Conservation (phyloP, 108 stramenopile species). For the Fistulifera solaris region DNA sequence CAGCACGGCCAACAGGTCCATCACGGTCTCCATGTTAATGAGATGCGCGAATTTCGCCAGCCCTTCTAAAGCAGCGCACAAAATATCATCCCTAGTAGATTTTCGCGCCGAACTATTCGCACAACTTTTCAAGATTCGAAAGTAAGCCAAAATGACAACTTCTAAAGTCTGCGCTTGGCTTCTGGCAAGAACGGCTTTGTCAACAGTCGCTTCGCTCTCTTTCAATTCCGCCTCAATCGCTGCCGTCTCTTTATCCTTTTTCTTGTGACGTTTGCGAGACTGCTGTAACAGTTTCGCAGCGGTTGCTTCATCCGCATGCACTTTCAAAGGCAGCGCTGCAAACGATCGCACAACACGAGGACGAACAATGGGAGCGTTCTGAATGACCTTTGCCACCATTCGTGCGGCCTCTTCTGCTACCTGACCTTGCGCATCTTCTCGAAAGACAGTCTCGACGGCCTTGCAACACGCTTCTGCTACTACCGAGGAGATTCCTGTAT, state of each 20-base stretch:
- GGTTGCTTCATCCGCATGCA: constrained; percentile 76
- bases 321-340: constrained; percentile 57
- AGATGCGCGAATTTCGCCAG: constrained; percentile 83
- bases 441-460: constrained; percentile 54
- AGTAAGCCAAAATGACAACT: constrained; percentile 69
- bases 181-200: constrained; percentile 62
- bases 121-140: constrained; percentile 66
- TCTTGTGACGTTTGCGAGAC: constrained; percentile 61
- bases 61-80: constrained; percentile 71
- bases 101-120: constrained; percentile 14
- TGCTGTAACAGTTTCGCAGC: constrained; percentile 62
- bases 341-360: constrained; percentile 64
- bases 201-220: constrained; percentile 71
- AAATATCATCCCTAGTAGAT: constrained; percentile 23
- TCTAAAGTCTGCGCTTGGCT: constrained; percentile 73
- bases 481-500: constrained; percentile 39
- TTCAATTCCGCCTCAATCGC: constrained; percentile 74
- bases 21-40: constrained; percentile 75
- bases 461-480: constrained; percentile 57
- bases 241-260: constrained; percentile 44
- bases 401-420: constrained; percentile 71
- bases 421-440: constrained; percentile 66
- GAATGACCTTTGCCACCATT: constrained; percentile 58
- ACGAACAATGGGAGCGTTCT: constrained; percentile 40
- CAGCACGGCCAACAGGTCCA: constrained; percentile 67